phyloP scores from a whole-genome alignment of 2,329 filamentous ascomycete species.

The Triangularia setosa region DNA sequence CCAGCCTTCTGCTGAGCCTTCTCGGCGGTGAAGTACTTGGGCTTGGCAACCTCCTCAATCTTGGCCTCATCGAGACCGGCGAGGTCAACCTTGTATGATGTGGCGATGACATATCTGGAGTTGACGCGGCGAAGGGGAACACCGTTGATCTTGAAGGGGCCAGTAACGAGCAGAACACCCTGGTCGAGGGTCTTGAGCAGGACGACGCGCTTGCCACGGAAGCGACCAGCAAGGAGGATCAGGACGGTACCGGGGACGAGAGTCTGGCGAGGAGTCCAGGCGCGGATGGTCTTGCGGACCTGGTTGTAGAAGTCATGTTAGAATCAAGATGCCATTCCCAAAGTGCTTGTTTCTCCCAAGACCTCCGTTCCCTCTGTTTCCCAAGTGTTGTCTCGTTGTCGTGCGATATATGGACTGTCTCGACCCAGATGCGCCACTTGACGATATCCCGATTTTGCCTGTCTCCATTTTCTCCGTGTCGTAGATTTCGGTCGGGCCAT shows the following conservation, averaged over 20 bases:
- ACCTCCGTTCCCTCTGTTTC: neutral
- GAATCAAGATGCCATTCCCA: slow-evolving; percentile 10
- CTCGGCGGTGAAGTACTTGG: slow-evolving; percentile 94
- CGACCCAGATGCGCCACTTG: slow-evolving; percentile 7
- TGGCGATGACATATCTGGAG: slow-evolving; percentile 89
- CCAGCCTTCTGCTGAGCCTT: slow-evolving; percentile 92
- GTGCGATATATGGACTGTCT: neutral
- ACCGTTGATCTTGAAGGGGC: slow-evolving; percentile 99
- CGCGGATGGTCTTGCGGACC: slow-evolving; percentile 91
- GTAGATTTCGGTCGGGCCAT: neutral
- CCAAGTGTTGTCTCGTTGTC: neutral
- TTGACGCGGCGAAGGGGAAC: slow-evolving; percentile 94
- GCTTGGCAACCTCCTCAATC: slow-evolving; percentile 70
- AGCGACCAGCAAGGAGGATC: slow-evolving; percentile 98
- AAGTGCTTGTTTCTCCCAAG: neutral
- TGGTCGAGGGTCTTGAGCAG: slow-evolving; percentile 97
- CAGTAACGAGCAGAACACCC: slow-evolving; percentile 97
- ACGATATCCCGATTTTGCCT: slow-evolving; percentile 5
- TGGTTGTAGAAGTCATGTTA: slow-evolving; percentile 42
- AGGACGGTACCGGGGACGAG: slow-evolving; percentile 94
- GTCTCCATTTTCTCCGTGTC: slow-evolving; percentile 5
- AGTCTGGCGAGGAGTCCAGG: slow-evolving; percentile 80
- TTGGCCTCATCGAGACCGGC: slow-evolving; percentile 85
- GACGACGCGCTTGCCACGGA: slow-evolving; percentile 99
- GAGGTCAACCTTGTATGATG: slow-evolving; percentile 80